phyloP scores from a whole-genome alignment of 2,329 filamentous ascomycete species.

The Botrytis medusae region DNA sequence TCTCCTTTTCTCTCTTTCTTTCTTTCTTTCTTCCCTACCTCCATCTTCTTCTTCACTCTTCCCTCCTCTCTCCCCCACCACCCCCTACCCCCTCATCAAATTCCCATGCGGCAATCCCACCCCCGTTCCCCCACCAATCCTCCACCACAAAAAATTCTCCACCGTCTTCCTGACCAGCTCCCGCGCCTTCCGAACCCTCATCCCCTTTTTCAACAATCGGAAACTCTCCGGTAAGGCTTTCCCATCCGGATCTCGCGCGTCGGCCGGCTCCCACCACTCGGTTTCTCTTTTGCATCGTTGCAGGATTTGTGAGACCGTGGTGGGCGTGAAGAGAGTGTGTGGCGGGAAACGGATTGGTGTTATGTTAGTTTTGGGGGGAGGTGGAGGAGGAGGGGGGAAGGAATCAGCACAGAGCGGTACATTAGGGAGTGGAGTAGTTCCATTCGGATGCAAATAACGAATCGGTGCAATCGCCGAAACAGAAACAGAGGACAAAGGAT shows the following conservation, averaged over 20 bases:
- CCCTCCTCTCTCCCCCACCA: neutral
- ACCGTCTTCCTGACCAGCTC: neutral
- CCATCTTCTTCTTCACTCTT: no score
- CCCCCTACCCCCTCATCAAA: neutral
- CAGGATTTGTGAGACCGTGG: slow-evolving; percentile 78
- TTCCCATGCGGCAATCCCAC: neutral
- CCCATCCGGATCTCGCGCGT: neutral
- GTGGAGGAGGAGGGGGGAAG: slow-evolving; percentile 14
- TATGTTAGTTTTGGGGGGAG: slow-evolving; percentile 7
- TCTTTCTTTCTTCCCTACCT: no score
- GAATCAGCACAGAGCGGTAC: neutral
- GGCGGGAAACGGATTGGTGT: slow-evolving; percentile 43
- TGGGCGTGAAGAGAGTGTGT: slow-evolving; percentile 69
- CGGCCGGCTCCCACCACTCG: neutral
- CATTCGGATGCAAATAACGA: neutral
- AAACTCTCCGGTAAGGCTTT: neutral
- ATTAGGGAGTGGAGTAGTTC: neutral
- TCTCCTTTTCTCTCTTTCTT: no score
- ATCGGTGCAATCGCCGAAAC: neutral
- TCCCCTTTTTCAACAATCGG: neutral
- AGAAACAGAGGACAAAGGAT: neutral
- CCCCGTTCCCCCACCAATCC: neutral
- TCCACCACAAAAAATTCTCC: slow-evolving; percentile 20
- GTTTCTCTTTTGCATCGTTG: neutral
- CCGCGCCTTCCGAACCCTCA: neutral